Conservation (phyloP, 805 yeast species). For the Teunomyces barrocoloradensis region DNA sequence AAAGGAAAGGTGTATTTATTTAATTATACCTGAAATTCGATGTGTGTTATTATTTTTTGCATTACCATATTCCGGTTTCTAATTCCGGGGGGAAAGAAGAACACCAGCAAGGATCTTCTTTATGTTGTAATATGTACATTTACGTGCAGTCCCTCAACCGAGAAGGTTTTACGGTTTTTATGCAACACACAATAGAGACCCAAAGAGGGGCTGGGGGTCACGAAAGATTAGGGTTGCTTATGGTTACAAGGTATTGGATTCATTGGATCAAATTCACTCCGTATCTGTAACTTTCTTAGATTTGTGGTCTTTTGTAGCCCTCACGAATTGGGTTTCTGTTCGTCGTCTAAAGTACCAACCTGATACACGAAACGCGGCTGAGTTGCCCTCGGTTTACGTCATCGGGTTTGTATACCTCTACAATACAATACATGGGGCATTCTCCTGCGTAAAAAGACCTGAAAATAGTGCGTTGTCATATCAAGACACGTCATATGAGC, state of each 20-base stretch:
- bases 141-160: neutral
- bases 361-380: slow-evolving; percentile 2
- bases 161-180: neutral
- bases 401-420: neutral
- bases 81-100: slow-evolving; percentile 1
- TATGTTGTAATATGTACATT: neutral
- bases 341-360: neutral
- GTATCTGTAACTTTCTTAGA: neutral
- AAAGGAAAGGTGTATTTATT: neutral
- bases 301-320: neutral
- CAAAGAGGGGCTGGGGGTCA: neutral
- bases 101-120: neutral
- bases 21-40: slow-evolving; percentile 1
- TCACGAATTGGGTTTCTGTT: neutral
- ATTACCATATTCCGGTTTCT: neutral
- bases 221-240: neutral
- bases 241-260: neutral
- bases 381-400: slow-evolving; percentile 4
- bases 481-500: neutral
- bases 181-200: too few species aligned
- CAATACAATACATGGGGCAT: neutral
- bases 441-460: neutral
- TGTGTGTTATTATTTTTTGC: neutral
- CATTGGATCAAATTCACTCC: neutral
- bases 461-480: neutral